Evolutionary conservation across 306 rosid genomes (phyloP).

Genomic region (Sesbania bispinosa): DNA sequence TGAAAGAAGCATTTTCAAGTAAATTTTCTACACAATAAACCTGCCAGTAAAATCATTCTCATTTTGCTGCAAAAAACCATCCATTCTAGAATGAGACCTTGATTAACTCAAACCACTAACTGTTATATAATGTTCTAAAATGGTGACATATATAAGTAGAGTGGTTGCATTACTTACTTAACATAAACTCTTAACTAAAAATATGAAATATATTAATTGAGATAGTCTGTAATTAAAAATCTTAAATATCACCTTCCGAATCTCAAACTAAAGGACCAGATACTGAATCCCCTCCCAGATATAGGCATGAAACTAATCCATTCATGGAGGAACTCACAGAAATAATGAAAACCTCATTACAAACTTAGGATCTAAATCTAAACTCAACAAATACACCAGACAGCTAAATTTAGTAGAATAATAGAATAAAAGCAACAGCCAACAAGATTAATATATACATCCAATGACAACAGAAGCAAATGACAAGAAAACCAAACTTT

Average conservation of each 20-base stretch:
- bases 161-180: neutral
- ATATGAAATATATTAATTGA: neutral
- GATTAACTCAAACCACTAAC: neutral
- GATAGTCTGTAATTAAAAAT: neutral
- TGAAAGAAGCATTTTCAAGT: neutral
- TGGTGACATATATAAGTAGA: neutral
- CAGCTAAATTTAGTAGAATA: neutral
- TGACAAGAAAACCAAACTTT: neutral
- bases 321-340: neutral
- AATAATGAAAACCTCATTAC: neutral
- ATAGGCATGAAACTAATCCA: slow-evolving; percentile 3
- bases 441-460: neutral
- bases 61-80: neutral
- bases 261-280: neutral
- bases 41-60: neutral
- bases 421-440: neutral
- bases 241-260: neutral
- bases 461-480: neutral
- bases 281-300: neutral
- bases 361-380: neutral
- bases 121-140: neutral
- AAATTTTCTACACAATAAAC: neutral
- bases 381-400: neutral
- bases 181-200: neutral
- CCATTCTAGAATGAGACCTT: neutral